Evolutionary conservation across 78 protist species (phyloP).

Genomic region (Dictyostelium intermedium): DNA sequence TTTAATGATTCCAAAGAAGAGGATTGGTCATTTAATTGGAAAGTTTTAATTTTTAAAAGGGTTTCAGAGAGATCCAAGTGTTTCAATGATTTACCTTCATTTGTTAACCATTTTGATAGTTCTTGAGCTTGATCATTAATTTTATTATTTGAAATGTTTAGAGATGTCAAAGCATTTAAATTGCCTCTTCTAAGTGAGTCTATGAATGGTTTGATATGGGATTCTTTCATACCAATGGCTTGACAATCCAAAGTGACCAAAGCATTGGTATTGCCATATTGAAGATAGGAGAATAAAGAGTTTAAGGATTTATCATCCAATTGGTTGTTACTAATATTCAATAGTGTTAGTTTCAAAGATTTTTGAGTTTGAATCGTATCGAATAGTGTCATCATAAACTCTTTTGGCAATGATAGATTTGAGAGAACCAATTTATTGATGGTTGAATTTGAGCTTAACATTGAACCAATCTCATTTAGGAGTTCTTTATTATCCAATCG

Average conservation of each 20-base stretch:
- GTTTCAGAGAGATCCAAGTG: constrained; percentile 30
- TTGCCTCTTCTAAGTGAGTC: constrained; percentile 36
- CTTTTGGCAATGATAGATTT: constrained; percentile 38
- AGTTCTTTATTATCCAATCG: neutral
- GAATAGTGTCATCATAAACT: constrained; percentile 7
- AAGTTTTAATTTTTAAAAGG: neutral
- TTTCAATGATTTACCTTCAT: constrained; percentile 20
- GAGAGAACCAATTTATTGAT: neutral
- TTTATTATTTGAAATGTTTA: constrained; percentile 37
- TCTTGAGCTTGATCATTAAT: neutral
- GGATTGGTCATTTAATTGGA: neutral
- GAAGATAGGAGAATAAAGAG: constrained; percentile 44
- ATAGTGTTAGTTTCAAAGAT: constrained; percentile 2
- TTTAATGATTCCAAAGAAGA: neutral
- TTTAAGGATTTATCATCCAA: constrained; percentile 45
- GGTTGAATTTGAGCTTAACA: constrained; percentile 30
- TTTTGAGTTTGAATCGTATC: constrained; percentile 60
- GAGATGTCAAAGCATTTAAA: neutral
- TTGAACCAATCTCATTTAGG: neutral
- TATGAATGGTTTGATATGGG: neutral
- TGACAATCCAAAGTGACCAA: neutral
- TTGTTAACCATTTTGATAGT: constrained; percentile 35
- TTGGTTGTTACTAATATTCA: constrained; percentile 1
- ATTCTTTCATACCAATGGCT: neutral
- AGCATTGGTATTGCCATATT: constrained; percentile 22